Conservation (phyloP, 1,284 basidiomycete genomes). For the Cystobasidium sp. region DNA sequence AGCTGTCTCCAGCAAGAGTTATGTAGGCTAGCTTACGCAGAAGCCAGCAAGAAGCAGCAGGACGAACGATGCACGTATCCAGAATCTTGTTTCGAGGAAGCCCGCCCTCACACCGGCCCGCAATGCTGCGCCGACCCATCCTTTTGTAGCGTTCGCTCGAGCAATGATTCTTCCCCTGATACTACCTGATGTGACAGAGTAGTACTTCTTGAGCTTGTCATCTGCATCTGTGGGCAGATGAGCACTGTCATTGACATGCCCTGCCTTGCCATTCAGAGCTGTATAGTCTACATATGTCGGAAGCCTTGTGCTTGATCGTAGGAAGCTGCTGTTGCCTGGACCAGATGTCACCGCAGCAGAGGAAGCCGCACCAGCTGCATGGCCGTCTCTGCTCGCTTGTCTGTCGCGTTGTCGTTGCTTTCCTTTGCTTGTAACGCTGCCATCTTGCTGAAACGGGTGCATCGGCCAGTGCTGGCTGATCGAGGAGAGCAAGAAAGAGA, state of each 20-base stretch:
- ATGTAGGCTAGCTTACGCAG: not conserved
- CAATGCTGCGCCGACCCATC: constrained; percentile 27
- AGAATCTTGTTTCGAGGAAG: constrained; percentile 33
- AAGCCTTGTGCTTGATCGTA: constrained; percentile 18
- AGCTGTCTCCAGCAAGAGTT: too few species aligned
- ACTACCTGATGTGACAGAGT: constrained; percentile 17
- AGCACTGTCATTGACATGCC: constrained; percentile 14
- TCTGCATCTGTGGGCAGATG: constrained; percentile 26
- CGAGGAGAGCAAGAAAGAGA: not conserved
- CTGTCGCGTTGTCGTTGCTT: constrained; percentile 6
- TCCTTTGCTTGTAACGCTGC: constrained; percentile 1
- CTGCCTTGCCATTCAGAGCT: constrained; percentile 6
- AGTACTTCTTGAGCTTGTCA: constrained; percentile 37
- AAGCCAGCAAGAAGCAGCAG: constrained; percentile 14
- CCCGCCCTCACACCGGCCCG: constrained; percentile 33
- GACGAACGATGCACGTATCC: constrained; percentile 4
- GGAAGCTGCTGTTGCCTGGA: not conserved
- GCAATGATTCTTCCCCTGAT: constrained; percentile 31
- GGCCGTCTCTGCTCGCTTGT: not conserved
- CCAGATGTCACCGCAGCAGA: constrained; percentile 7
- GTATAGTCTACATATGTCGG: constrained; percentile 43
- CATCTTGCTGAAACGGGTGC: constrained; percentile 39
- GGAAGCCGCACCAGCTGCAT: not conserved
- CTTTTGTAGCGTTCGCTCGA: constrained; percentile 34
- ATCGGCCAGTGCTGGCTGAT: constrained; percentile 18